Conservation (phyloP, 2,329 filamentous ascomycete genomes). For the Elsinoe ampelina region DNA sequence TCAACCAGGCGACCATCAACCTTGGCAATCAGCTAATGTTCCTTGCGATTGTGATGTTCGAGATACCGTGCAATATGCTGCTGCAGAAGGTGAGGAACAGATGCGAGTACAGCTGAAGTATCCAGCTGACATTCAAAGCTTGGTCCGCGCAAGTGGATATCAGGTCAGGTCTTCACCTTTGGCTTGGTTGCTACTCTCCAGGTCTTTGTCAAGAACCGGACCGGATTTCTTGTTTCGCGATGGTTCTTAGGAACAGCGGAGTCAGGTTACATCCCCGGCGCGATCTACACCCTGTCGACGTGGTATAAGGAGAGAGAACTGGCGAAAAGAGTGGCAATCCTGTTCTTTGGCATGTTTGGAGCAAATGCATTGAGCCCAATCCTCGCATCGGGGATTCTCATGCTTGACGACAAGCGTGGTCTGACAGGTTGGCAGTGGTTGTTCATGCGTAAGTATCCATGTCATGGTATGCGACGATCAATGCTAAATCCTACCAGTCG, state of each 20-base stretch:
- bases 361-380: not conserved
- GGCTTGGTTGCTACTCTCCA: slow-evolving; percentile 40
- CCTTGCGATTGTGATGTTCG: slow-evolving; percentile 40
- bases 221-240: not conserved
- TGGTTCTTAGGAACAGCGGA: not conserved
- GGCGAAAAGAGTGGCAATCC: not conserved
- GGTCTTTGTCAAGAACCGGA: slow-evolving; percentile 1
- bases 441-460: not conserved
- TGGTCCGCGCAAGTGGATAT: slow-evolving; percentile 36
- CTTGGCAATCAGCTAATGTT: slow-evolving; percentile 47
- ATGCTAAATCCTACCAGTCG: not conserved
- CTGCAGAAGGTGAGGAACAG: slow-evolving; percentile 24
- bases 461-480: not conserved
- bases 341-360: slow-evolving; percentile 2
- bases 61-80: slow-evolving; percentile 45
- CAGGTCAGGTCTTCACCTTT: slow-evolving; percentile 41
- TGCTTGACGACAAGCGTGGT: slow-evolving; percentile 1
- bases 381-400: not conserved
- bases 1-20: slow-evolving; percentile 42
- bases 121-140: not conserved
- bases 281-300: slow-evolving; percentile 33
- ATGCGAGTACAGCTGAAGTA: not conserved
- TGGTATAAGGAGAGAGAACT: slow-evolving; percentile 30
- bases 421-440: slow-evolving; percentile 5
- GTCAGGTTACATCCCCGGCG: slow-evolving; percentile 31